These are phyloP conservation scores for Camelina laxa DNA, from an alignment of 345 rosid genomes.

Conservation along the genomic window DNA sequence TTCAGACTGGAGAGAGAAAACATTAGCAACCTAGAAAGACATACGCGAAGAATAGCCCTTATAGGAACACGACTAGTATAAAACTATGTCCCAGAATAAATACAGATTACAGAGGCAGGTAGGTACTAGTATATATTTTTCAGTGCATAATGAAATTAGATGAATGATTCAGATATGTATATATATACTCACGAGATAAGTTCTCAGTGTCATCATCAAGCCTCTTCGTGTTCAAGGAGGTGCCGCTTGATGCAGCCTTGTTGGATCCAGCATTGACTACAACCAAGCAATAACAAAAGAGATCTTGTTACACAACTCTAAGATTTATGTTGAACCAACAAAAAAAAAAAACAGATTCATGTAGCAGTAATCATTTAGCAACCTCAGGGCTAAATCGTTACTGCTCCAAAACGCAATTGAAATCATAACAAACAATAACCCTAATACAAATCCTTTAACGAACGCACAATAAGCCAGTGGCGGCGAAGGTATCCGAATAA, in stretches of 20 bases:
- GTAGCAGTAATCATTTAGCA: not conserved
- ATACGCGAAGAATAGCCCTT: not conserved
- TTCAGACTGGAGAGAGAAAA: not conserved
- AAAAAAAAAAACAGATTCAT: not conserved
- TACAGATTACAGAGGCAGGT: not conserved
- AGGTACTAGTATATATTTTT: not conserved
- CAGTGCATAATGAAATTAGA: not conserved
- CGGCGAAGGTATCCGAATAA: not conserved
- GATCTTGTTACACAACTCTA: not conserved
- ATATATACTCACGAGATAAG: constrained; percentile 71
- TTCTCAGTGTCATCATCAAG: constrained; percentile 98
- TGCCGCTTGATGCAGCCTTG: constrained; percentile 92
- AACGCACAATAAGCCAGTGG: not conserved
- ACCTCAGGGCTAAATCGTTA: not conserved
- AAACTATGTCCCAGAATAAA: not conserved
- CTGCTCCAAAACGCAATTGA: constrained; percentile 1
- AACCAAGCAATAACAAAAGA: constrained; percentile 10
- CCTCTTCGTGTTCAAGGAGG: constrained; percentile 89
- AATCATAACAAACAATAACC: constrained; percentile 3
- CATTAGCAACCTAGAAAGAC: not conserved
- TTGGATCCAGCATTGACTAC: constrained; percentile 86
- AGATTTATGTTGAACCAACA: not conserved
- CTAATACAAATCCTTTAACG: not conserved
- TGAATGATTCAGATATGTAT: not conserved
- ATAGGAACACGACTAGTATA: not conserved